A percentile compares a stretch with the other conserved stretches of the same genome.
Evolutionary conservation across 2,329 filamentous ascomycete species (phyloP).

Genomic region (Hymenoscyphus infarciens): DNA sequence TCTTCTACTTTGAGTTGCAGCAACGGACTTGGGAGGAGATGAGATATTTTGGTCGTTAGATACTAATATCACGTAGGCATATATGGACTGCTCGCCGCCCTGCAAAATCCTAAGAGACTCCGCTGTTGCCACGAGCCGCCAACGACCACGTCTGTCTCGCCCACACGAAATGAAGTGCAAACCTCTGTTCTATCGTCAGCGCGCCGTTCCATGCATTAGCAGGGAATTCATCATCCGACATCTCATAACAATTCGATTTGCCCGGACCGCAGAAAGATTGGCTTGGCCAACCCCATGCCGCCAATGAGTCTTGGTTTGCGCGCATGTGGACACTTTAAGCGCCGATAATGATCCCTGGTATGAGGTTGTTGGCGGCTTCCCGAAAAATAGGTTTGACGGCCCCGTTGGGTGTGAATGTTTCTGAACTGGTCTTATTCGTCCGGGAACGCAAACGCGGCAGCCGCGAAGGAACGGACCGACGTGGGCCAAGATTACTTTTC

Average conservation of each 20-base stretch:
- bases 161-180: not conserved
- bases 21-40: too few relatives aligned
- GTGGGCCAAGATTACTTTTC: not conserved
- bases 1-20: not conserved
- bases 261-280: not conserved
- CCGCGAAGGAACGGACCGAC: constrained; percentile 7
- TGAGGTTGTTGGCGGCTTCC: constrained; percentile 6
- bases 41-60: not conserved
- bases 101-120: not conserved
- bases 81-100: constrained; percentile 34
- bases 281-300: not conserved
- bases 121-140: not conserved
- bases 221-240: not conserved
- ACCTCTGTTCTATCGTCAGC: not conserved
- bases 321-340: constrained; percentile 17
- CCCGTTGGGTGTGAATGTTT: not conserved
- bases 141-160: not conserved
- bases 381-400: constrained; percentile 1
- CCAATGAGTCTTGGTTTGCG: constrained; percentile 12
- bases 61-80: constrained; percentile 25
- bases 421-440: constrained; percentile 6
- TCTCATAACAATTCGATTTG: not conserved
- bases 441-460: constrained; percentile 9
- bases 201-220: not conserved
- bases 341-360: constrained; percentile 17